Evolutionary conservation across 805 yeast species (phyloP).

Genomic region (Spathaspora sp.): DNA sequence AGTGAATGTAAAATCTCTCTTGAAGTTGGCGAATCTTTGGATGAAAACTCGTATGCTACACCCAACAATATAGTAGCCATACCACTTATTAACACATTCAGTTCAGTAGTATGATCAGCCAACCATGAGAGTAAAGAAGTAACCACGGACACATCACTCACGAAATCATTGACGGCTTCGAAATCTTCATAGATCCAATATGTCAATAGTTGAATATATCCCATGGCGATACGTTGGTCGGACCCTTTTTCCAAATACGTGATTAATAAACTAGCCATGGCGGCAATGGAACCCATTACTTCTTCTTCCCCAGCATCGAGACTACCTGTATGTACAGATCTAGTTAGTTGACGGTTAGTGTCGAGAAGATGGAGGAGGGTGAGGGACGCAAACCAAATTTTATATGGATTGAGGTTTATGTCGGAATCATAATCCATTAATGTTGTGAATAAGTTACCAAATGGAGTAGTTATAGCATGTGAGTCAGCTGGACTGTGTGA

Average conservation of each 20-base stretch:
- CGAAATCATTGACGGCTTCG: conserved; percentile 69
- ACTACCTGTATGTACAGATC: conserved; percentile 53
- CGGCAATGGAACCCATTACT: conserved; percentile 64
- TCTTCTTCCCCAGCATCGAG: conserved; percentile 60
- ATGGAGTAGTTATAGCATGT: conserved; percentile 20
- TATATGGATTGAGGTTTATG: conserved; percentile 74
- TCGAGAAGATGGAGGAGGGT: conserved; percentile 61
- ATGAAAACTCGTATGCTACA: conserved; percentile 71
- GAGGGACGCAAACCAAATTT: conserved; percentile 77
- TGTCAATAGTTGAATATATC: conserved; percentile 71
- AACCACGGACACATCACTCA: conserved; percentile 62
- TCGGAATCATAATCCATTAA: conserved; percentile 70
- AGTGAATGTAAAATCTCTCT: conserved; percentile 59
- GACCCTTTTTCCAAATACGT: conserved; percentile 49
- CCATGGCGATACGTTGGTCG: conserved; percentile 75
- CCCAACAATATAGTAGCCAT: conserved; percentile 72
- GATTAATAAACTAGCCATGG: conserved; percentile 70
- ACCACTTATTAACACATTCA: conserved; percentile 60
- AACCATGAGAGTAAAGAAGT: conserved; percentile 68
- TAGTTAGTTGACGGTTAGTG: conserved; percentile 47
- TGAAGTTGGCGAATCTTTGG: conserved; percentile 56
- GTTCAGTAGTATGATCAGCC: conserved; percentile 44
- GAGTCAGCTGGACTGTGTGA: background rate
- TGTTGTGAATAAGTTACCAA: conserved; percentile 64
- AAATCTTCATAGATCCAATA: conserved; percentile 78